Conservation (phyloP, 192 early-diverging fungal genomes). For the Ramicandelaber brevisporus region DNA sequence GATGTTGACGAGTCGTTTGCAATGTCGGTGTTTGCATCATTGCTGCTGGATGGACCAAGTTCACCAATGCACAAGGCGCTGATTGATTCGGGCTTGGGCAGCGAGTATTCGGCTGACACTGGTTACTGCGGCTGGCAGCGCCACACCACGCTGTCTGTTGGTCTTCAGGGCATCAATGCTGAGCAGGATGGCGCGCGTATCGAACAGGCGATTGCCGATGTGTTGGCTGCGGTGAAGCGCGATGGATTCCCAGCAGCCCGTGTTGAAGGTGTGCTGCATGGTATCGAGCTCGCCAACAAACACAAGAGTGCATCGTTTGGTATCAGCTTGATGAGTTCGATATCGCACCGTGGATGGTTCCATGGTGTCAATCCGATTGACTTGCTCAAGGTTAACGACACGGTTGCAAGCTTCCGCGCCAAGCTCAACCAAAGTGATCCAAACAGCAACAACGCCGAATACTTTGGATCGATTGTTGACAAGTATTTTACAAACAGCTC, state of each 20-base stretch:
- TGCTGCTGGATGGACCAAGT: constrained; percentile 68
- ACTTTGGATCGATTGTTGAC: constrained; percentile 48
- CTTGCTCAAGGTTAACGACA: constrained; percentile 51
- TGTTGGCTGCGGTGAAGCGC: constrained; percentile 32
- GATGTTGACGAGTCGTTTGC: constrained; percentile 67
- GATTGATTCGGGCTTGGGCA: constrained; percentile 70
- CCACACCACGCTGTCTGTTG: constrained; percentile 48
- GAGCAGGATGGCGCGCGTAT: constrained; percentile 29
- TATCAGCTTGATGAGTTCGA: constrained; percentile 44
- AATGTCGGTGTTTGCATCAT: constrained; percentile 43
- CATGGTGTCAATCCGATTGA: constrained; percentile 70
- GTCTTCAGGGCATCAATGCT: constrained; percentile 59
- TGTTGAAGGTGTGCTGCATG: constrained; percentile 64
- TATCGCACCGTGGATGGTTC: constrained; percentile 65
- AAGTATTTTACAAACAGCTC: constrained; percentile 57
- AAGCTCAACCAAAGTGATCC: too few species aligned
- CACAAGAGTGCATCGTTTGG: constrained; percentile 81
- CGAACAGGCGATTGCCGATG: constrained; percentile 37
- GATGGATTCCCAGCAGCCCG: constrained; percentile 57
- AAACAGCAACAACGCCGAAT: constrained; percentile 22
- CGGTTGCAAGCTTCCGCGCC: constrained; percentile 38
- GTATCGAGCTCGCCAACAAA: constrained; percentile 67
- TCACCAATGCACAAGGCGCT: constrained; percentile 85
- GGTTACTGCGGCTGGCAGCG: constrained; percentile 50
- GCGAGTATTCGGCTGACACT: constrained; percentile 71